These are phyloP conservation scores for Malus asiatica DNA, from an alignment of 306 rosid species.

Conservation along the genomic window DNA sequence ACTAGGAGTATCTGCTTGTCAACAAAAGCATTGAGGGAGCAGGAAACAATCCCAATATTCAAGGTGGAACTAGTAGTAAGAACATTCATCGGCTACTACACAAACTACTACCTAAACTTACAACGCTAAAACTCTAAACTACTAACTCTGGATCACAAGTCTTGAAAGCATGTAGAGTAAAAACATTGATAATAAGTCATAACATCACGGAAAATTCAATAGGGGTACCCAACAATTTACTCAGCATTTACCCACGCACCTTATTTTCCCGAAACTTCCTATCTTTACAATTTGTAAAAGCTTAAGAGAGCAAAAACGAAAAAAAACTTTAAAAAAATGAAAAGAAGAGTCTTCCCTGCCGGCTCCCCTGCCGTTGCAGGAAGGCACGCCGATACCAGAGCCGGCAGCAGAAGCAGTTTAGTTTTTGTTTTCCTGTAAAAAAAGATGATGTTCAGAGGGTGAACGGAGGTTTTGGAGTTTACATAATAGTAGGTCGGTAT, in stretches of 20 bases:
- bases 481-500: neutral
- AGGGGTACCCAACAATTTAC: neutral
- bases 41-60: neutral
- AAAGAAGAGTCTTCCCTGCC: neutral
- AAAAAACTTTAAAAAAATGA: neutral
- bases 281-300: neutral
- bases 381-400: neutral
- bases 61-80: neutral
- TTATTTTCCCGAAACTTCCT: neutral
- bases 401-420: neutral
- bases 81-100: neutral
- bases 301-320: neutral
- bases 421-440: neutral
- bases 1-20: neutral
- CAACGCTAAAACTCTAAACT: neutral
- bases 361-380: neutral
- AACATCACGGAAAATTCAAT: neutral
- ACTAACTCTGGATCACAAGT: neutral
- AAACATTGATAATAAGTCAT: neutral
- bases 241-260: neutral
- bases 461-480: neutral
- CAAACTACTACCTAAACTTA: neutral
- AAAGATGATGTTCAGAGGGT: neutral
- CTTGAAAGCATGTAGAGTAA: neutral
- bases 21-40: neutral